Base-by-base conservation (phyloP, 768 basidiomycete genomes). In the Russula ochroleuca region DNA sequence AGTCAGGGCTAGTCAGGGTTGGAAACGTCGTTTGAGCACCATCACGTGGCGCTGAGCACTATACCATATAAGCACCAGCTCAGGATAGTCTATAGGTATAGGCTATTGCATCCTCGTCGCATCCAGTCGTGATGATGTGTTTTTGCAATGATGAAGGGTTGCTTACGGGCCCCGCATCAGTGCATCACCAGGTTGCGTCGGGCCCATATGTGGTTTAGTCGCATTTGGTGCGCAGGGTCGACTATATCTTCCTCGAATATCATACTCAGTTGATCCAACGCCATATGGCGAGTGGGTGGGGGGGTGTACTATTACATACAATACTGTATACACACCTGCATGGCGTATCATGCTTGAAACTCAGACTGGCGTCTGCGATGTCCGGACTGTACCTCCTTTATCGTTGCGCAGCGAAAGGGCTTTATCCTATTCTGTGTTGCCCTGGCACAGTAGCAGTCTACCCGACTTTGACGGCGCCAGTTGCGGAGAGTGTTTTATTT, bases 31-130 rank as follows among this genome's bases (percentile, higher is more conserved):
- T 43, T 48, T 15, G 19, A 1, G 19, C n/a, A n/a, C 7, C 45
- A 21, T 13, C n/a, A 47, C 45, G 45, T 23, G 45, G 21, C 5
- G 45, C 7, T 53, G 19, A 5, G 14, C 2, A 13, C 43, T 23
- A 48, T 59, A 33, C 57, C 45, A 48, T 48, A 52, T 43, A 40
- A 63, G 62, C 43, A 7, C 43, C 53, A 63, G 50, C 23, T 23
- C 49, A 51, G 3, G 7, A 4, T 56, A 35, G 15, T 51, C 19
- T 21, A 2, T 28, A 28, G 28, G 28, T 28, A 47, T 47, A 47
- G 11, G 21, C 45, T 45, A 10, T 45, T 21, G n/a, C n/a, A 5
- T 3, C 3, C 5, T 28, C 28, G 28, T 28, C 5, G 28, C 28
- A 28, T 28, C 5, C 28, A n/a, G 47, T 15, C 14, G 21, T 48